phyloP scores from a whole-genome alignment of 805 yeast genomes.

The Trichomonascus vanleenenianus region DNA sequence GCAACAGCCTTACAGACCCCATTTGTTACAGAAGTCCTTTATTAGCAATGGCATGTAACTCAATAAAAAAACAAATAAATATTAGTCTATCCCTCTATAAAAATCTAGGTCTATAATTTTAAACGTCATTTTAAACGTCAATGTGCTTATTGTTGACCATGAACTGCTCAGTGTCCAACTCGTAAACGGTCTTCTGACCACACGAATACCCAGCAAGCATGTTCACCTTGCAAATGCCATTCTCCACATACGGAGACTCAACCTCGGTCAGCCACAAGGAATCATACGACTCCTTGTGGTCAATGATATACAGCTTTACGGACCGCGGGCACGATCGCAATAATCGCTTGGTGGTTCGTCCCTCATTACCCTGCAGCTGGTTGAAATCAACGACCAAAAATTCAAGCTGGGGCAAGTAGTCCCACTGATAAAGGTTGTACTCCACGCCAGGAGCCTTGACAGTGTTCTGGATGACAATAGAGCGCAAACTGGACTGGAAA shows the following conservation, averaged over 20 bases:
- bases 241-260: background rate
- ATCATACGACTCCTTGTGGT: conserved; percentile 1
- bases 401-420: background rate
- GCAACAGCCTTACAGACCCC: no score
- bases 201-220: background rate
- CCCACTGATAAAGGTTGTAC: background rate
- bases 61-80: background rate
- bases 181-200: background rate
- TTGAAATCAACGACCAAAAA: background rate
- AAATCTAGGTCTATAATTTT: background rate
- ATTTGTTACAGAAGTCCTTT: no score
- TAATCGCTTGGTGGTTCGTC: background rate
- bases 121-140: background rate
- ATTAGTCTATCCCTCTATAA: background rate
- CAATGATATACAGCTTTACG: background rate
- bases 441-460: background rate
- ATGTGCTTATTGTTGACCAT: background rate
- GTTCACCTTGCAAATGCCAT: background rate
- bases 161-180: background rate
- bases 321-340: background rate
- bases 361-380: background rate
- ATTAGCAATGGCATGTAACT: no score
- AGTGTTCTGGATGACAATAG: background rate
- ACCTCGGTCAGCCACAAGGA: background rate
- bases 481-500: background rate